Evolutionary conservation across 768 basidiomycete species (phyloP), one percentile per base, ranked within the genome.

Genomic region (Tylopilus rubrobrunneus): DNA sequence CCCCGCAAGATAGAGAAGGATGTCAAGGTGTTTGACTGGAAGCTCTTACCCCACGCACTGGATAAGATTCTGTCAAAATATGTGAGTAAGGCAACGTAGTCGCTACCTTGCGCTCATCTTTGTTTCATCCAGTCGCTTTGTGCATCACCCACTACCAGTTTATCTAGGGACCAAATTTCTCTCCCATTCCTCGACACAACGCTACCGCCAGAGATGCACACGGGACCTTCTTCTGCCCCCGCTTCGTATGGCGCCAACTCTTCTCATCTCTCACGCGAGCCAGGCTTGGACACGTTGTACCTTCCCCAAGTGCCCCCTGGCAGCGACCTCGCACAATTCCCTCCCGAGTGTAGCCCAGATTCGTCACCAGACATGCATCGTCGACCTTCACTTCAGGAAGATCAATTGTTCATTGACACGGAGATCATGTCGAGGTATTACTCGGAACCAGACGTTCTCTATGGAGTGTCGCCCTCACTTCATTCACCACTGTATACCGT

Each of bases 1-100:
- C 96, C 96, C 4, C 79, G 96, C 51, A 95, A 94, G 67, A 99
- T 98, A 57, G 96, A 98, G 66, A 98, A 98, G 77, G 93, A 98
- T 64, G 80, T 99, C 65, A 92, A 92, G 68, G 86, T 91, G 8
- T 92, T 92, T 61, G 81, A 83, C 39, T 92, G 89, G 89, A 76
- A 74, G 28, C 68, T 80, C 43, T 74, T 92, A n/a, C 78, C 78
- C 17, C 81, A 84, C 57, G 87, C 88, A 0, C 69, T 92, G 49
- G 84, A 87, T 45, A 91, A 89, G 68, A 88, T 91, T 53, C 75
- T 90, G 21, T 84, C 85, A 4, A 89, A 89, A 91, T 92, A 91
- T 64, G 89, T 90, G 61, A 60, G 87, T 76, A 25, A 0, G 23
- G 5, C 29, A 40, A 47, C 51, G 15, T 42, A n/a, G 47, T 41